A percentile compares a stretch with the other conserved stretches of the same genome.
phyloP scores from a whole-genome alignment of 306 rosid genomes.

The Hippophae tibetana region DNA sequence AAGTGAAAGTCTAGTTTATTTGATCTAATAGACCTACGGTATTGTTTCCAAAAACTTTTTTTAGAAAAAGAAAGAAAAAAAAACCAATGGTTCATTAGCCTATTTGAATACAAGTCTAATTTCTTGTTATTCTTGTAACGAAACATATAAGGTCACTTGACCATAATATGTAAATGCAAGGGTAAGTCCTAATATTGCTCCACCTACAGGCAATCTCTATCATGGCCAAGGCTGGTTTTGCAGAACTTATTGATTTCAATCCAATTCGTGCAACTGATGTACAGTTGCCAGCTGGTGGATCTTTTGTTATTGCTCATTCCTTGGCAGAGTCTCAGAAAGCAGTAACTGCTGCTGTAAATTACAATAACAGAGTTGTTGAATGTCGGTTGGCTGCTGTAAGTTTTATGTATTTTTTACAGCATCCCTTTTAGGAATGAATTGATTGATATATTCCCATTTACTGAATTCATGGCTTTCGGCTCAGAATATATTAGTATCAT shows the following conservation, averaged over 20 bases:
- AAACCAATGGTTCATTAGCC: neutral
- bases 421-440: too few relatives aligned
- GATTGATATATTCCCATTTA: too few relatives aligned
- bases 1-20: neutral
- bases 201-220: constrained; percentile 84
- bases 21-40: neutral
- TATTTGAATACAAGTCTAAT: neutral
- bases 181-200: constrained; percentile 10
- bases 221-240: constrained; percentile 90
- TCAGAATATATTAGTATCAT: too few relatives aligned
- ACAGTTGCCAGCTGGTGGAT: constrained; percentile 84
- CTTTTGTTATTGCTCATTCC: constrained; percentile 81
- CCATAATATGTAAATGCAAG: neutral
- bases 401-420: neutral
- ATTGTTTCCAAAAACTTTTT: neutral
- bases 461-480: too few relatives aligned
- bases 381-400: constrained; percentile 87
- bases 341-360: constrained; percentile 93
- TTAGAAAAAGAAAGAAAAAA: neutral
- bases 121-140: neutral
- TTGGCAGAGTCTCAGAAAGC: constrained; percentile 94
- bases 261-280: constrained; percentile 93
- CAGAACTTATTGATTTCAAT: constrained; percentile 91
- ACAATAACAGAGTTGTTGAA: constrained; percentile 88
- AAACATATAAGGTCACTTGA: neutral